These are phyloP conservation scores for Ilex paraguariensis DNA, from an alignment of 305 asterid genomes.

Conservation along the genomic window DNA sequence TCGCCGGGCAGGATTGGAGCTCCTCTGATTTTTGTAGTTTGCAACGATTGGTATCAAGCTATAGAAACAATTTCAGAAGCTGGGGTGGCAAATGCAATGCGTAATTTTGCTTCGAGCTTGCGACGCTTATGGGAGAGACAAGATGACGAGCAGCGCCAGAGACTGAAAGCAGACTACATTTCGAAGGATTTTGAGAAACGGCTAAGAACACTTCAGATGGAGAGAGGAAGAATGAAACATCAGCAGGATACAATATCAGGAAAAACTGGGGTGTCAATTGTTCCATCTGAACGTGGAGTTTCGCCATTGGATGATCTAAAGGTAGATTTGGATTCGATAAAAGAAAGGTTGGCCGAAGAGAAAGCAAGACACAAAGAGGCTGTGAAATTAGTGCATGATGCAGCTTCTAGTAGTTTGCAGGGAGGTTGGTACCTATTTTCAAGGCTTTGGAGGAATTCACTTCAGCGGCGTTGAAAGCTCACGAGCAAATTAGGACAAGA, in stretches of 20 bases:
- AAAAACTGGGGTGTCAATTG: conserved; percentile 40
- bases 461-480: conserved; percentile 65
- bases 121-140: conserved; percentile 79
- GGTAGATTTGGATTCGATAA: conserved; percentile 78
- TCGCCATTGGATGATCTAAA: conserved; percentile 62
- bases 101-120: conserved; percentile 60
- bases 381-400: conserved; percentile 69
- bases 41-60: conserved; percentile 90
- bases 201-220: conserved; percentile 30
- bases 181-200: conserved; percentile 58
- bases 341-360: conserved; percentile 63
- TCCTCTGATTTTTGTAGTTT: conserved; percentile 75
- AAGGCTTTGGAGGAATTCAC: conserved; percentile 87
- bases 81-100: conserved; percentile 70
- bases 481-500: conserved; percentile 67
- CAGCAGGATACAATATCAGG: conserved; percentile 37
- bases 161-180: conserved; percentile 66
- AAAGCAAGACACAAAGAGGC: conserved; percentile 78
- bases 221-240: conserved; percentile 27
- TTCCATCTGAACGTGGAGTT: conserved; percentile 55
- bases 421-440: conserved; percentile 93
- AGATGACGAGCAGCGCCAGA: conserved; percentile 81
- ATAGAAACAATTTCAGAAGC: conserved; percentile 67
- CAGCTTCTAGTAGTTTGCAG: conserved; percentile 80
- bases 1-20: conserved; percentile 91